Base-by-base conservation (phyloP, 129 eudicot species). In the Arctium lappa region DNA sequence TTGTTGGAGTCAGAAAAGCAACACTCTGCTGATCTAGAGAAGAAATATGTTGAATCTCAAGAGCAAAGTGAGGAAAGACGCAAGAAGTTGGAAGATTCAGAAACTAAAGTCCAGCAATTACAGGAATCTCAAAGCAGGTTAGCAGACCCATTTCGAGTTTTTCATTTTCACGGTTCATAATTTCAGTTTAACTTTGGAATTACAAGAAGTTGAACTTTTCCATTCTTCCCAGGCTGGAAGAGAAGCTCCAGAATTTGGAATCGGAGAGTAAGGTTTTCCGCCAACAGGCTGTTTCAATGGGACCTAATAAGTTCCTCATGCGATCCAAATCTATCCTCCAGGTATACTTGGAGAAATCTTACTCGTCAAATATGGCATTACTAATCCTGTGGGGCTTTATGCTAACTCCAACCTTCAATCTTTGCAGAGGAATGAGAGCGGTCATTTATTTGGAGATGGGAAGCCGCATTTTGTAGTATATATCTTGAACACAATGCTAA, bases 231-330 rank as follows among this genome's bases (percentile, higher is more conserved):
- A 95, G 99, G 91, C 75, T 93, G 78, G 99, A 93, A 84, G 98
- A 95, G 85, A 90, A 95, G 89, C 78, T 91, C 38, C 83, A 79
- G 80, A 93, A 95, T 86, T 79, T 95, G 78, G 99, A 95, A 75
- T 93, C 99, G 5, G 99, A 95, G 89, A 95, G 88, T 75, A 89
- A 95, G 89, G 99, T 95, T 82, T 89, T 95, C 85, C 99, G 99
- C 72, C 98, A 95, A 88, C 99, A 95, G 68, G 93, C 99, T 82
- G 97, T 95, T 37, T 93, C 99, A 46, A 91, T 95, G 88, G 91
- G 92, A 79, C 97, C 98, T 50, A 95, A 93, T 77, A 95, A 95
- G 79, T 89, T 90, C 65, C 90, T 91, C 73, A 87, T 94, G 22
- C 93, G 98, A 50, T 90, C 94, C 27, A 95, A 92, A 84, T 95